Evolutionary conservation across 2,329 filamentous ascomycete species (phyloP), one percentile per base, ranked within the genome.

Genomic region (Phaeosphaeriaceae sp.): DNA sequence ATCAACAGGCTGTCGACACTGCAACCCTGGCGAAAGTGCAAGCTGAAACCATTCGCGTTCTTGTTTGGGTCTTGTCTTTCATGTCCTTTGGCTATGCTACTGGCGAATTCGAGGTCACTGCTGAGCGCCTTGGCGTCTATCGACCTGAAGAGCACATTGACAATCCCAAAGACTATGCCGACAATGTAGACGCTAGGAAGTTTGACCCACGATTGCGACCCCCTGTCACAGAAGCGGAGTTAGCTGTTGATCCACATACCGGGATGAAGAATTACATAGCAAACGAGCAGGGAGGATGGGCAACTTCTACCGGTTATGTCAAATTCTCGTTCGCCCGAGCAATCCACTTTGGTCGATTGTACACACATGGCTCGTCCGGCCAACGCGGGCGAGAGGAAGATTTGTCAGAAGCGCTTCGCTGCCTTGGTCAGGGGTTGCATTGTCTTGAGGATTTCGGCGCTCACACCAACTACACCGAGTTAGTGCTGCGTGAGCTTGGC

Each of bases 241-340:
- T 81, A 11, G 74, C 74, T 4, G 63, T 81, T 8, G 78, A 81
- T 54, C 71, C 67, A 13, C 56, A 75, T 5, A 75, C 72, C n/a
- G 72, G 70, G n/a, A 96, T 99, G 93, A 99, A 97, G 76, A 97
- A 97, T 72, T 99, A 99, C 73, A 97, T 99, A 60, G 87, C 93
- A 52, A 97, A 97, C 66, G 93, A 97, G 71, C 79, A 77, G 12
- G 90, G 92, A 4, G 83, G 84, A 33, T 97, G 92, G 89, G 90
- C 92, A 1, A 99, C 94, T 16, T 96, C 92, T 56, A 79, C 89
- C 6, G 92, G 89, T 32, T 97, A 93, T 66, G 81, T 96, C 51
- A 74, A 71, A 35, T 72, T 83, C 59, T 76, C 75, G 15, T 78
- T 81, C 39, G 69, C 74, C 18, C 73, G 78, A 42, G 74, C 73